phyloP scores from a whole-genome alignment of 2,329 filamentous ascomycete genomes.

The Fusarium pseudonygamai region DNA sequence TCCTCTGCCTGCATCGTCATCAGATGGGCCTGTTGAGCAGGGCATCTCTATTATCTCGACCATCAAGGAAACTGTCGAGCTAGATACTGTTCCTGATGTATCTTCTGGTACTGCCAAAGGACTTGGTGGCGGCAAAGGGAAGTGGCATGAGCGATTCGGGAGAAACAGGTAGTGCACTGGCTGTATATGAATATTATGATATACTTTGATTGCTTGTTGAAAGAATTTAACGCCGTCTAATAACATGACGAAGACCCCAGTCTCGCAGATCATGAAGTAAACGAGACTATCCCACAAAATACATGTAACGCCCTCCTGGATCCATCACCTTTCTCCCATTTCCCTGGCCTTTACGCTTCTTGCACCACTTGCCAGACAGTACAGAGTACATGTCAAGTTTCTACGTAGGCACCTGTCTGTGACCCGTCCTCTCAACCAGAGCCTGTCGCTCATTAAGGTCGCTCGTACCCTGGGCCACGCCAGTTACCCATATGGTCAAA shows the following conservation, averaged over 20 bases:
- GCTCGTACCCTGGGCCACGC: neutral
- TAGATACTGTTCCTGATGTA: conserved; percentile 56
- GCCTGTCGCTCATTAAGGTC: neutral
- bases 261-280: neutral
- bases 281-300: neutral
- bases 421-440: neutral
- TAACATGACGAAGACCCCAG: neutral
- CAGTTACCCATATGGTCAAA: neutral
- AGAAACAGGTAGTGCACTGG: conserved; percentile 50
- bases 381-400: neutral
- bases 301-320: neutral
- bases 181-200: neutral
- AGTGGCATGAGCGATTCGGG: conserved; percentile 71
- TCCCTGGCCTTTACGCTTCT: neutral
- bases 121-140: conserved; percentile 53
- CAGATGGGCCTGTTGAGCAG: conserved; percentile 36
- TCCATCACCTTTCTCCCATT: neutral
- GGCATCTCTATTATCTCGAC: conserved; percentile 62
- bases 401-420: neutral
- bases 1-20: neutral
- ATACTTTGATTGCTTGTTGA: neutral
- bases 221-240: neutral
- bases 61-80: conserved; percentile 70
- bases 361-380: neutral
- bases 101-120: conserved; percentile 42